phyloP scores from a whole-genome alignment of 2,329 filamentous ascomycete genomes.

The Botrytis elliptica region DNA sequence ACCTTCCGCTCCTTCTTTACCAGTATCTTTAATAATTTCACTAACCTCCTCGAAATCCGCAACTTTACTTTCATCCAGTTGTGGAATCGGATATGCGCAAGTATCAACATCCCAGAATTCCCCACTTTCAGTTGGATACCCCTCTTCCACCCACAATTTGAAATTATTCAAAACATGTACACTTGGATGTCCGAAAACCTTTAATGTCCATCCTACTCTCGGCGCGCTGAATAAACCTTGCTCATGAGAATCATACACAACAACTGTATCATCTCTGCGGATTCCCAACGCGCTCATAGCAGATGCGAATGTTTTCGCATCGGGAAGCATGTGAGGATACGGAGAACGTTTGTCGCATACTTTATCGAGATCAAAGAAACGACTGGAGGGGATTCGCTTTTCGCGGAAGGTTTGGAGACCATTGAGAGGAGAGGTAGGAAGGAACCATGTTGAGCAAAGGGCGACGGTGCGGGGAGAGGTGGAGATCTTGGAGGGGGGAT shows the following conservation, averaged over 20 bases:
- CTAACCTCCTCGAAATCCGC: conserved; percentile 80
- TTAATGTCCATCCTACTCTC: conserved; percentile 89
- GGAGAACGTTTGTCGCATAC: conserved; percentile 83
- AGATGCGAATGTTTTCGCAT: conserved; percentile 73
- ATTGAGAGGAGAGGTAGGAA: conserved; percentile 84
- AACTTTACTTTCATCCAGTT: conserved; percentile 61
- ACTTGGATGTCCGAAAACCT: conserved; percentile 81
- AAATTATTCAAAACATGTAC: conserved; percentile 97
- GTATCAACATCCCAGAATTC: conserved; percentile 66
- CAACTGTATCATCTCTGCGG: conserved; percentile 79
- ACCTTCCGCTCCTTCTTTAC: conserved; percentile 79
- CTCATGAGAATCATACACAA: conserved; percentile 92
- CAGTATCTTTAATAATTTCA: conserved; percentile 70
- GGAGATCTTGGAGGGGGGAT: conserved; percentile 74
- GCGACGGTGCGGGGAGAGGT: conserved; percentile 82
- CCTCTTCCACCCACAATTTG: conserved; percentile 84
- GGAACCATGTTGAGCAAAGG: conserved; percentile 91
- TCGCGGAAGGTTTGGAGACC: conserved; percentile 79
- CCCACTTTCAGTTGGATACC: conserved; percentile 78
- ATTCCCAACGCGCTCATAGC: conserved; percentile 91
- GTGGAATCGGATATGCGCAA: conserved; percentile 61
- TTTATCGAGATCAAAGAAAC: conserved; percentile 95
- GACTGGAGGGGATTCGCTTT: conserved; percentile 80
- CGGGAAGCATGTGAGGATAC: conserved; percentile 96
- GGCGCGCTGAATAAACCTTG: conserved; percentile 93